Percentiles rank a stretch among this genome's conserved stretches.
phyloP scores from a whole-genome alignment of 371 early-diverging fungal genomes.

The Fennellomyces sp. region DNA sequence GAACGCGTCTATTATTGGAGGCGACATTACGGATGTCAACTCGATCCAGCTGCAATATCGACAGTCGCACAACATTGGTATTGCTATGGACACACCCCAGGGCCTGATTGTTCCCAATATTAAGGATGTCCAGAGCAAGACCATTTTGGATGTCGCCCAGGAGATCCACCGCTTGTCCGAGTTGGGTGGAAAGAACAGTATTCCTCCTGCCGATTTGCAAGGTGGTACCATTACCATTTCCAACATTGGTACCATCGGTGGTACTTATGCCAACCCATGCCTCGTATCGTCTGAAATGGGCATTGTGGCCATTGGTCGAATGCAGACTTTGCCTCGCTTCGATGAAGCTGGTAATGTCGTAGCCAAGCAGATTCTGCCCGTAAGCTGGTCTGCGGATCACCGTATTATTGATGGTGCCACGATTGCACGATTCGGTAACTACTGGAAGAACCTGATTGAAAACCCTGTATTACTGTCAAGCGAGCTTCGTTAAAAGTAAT shows the following conservation, averaged over 20 bases:
- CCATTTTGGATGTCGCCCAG: slow-evolving; percentile 89
- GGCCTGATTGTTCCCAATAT: slow-evolving; percentile 95
- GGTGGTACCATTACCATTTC: slow-evolving; percentile 92
- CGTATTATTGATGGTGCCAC: slow-evolving; percentile 98
- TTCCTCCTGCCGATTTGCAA: slow-evolving; percentile 73
- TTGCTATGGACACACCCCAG: slow-evolving; percentile 96
- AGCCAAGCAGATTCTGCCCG: slow-evolving; percentile 71
- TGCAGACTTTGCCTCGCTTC: slow-evolving; percentile 85
- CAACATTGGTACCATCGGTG: slow-evolving; percentile 96
- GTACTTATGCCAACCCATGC: slow-evolving; percentile 90
- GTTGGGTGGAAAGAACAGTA: slow-evolving; percentile 66
- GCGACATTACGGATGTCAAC: slow-evolving; percentile 39
- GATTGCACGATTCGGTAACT: slow-evolving; percentile 86
- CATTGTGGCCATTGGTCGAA: slow-evolving; percentile 91
- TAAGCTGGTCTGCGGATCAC: slow-evolving; percentile 97
- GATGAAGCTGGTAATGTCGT: slow-evolving; percentile 66
- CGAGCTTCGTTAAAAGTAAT: slow-evolving; percentile 56
- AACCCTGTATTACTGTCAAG: slow-evolving; percentile 70
- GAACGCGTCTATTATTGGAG: slow-evolving; percentile 72
- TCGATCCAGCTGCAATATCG: slow-evolving; percentile 73
- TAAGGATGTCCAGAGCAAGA: slow-evolving; percentile 86
- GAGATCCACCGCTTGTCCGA: slow-evolving; percentile 83
- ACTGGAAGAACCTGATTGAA: slow-evolving; percentile 89
- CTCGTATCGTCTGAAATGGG: slow-evolving; percentile 87
- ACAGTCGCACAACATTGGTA: slow-evolving; percentile 86